A percentile compares a stretch with the other conserved stretches of the same genome.
phyloP scores from a whole-genome alignment of 179 eudicot species.

The Actinidia arguta region DNA sequence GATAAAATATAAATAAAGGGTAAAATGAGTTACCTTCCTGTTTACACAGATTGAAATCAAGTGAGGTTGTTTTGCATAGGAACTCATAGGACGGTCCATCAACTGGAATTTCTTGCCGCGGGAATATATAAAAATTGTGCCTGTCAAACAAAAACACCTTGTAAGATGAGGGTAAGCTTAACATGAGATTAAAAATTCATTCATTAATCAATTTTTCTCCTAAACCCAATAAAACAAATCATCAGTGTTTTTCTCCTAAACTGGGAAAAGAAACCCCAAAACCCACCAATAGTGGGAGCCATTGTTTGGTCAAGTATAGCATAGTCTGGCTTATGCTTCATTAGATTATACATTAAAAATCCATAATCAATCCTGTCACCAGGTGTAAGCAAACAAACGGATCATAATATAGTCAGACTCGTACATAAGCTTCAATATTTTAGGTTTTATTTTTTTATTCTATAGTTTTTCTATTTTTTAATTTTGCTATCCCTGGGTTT shows the following conservation, averaged over 20 bases:
- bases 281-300: neutral
- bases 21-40: slow-evolving; percentile 64
- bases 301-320: neutral
- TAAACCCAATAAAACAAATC: neutral
- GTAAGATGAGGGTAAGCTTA: slow-evolving; percentile 5
- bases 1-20: neutral
- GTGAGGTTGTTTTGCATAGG: slow-evolving; percentile 86
- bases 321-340: neutral
- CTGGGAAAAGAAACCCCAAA: neutral
- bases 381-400: too few species aligned
- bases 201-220: neutral
- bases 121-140: slow-evolving; percentile 94
- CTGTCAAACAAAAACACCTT: slow-evolving; percentile 44
- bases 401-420: too few species aligned
- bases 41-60: slow-evolving; percentile 92
- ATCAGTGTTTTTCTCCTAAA: neutral
- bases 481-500: too few species aligned
- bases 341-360: too few species aligned
- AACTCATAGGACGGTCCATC: slow-evolving; percentile 73
- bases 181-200: neutral
- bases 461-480: too few species aligned
- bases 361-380: too few species aligned
- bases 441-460: too few species aligned
- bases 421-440: too few species aligned
- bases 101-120: slow-evolving; percentile 78